Conservation (phyloP, 768 basidiomycete species). For the Cubamyces sp. region DNA sequence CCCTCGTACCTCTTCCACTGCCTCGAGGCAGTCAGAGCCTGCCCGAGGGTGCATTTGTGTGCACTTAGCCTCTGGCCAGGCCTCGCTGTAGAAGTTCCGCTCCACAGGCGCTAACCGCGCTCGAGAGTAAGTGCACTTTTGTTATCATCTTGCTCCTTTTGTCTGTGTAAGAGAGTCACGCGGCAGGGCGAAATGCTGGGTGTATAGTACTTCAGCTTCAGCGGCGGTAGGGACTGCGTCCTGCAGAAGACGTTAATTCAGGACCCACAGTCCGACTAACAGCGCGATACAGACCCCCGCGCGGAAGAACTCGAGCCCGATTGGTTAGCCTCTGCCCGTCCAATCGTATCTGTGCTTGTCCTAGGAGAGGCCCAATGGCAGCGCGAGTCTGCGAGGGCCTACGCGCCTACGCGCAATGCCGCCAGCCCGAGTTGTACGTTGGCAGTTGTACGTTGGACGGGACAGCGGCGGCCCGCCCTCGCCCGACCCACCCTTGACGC, state of each 20-base stretch:
- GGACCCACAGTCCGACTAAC: neutral
- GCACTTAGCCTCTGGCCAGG: neutral
- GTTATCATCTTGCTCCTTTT: neutral
- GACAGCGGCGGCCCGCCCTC: no score
- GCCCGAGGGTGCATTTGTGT: no score
- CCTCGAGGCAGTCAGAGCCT: neutral
- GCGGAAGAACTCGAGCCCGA: neutral
- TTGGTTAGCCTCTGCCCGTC: neutral
- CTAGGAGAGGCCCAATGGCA: neutral
- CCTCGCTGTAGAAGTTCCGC: neutral
- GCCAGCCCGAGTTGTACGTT: neutral
- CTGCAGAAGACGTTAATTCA: conserved; percentile 8
- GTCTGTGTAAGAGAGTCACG: neutral
- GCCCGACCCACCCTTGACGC: no score
- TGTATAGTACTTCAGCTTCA: conserved; percentile 1
- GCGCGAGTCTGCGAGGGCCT: neutral
- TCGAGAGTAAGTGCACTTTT: neutral
- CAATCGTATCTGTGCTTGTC: neutral
- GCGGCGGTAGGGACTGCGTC: neutral
- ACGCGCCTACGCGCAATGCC: no score
- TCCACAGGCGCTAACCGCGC: neutral
- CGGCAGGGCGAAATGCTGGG: neutral
- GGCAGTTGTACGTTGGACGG: neutral
- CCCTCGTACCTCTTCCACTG: neutral
- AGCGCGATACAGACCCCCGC: neutral